These are phyloP conservation scores for Tolypocladium album DNA, from an alignment of 2,329 filamentous ascomycete species.

Conservation along the genomic window DNA sequence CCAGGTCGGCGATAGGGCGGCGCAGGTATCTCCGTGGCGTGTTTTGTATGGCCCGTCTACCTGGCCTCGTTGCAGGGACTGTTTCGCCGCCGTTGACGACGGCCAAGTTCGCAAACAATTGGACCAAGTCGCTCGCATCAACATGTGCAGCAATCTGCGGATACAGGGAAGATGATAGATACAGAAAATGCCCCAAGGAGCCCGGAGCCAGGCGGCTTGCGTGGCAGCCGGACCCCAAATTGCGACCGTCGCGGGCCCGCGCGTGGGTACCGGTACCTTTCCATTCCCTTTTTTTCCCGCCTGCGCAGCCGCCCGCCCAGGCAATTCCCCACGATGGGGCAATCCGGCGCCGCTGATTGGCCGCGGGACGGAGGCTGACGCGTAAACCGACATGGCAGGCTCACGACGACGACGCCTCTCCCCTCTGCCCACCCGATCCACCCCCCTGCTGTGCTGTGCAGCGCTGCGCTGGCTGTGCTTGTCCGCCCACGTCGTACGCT, in stretches of 20 bases:
- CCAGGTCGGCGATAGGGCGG: conserved; percentile 6
- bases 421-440: background rate
- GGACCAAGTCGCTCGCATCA: background rate
- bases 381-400: conserved; percentile 21
- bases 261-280: conserved; percentile 18
- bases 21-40: conserved; percentile 1
- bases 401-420: background rate
- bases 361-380: conserved; percentile 20
- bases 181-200: no score
- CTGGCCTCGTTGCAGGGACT: no score
- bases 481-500: background rate
- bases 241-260: background rate
- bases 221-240: background rate
- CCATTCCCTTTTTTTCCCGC: background rate
- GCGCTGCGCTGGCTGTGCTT: background rate
- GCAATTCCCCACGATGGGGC: conserved; percentile 2
- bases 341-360: conserved; percentile 16
- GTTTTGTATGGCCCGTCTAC: background rate
- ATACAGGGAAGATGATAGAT: background rate
- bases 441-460: no score
- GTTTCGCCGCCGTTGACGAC: background rate
- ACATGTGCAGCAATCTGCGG: background rate
- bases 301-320: conserved; percentile 1
- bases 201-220: background rate
- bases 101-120: background rate